These are phyloP conservation scores for Clarireedia homoeocarpa DNA, from an alignment of 2,329 filamentous ascomycete species.

Conservation along the genomic window DNA sequence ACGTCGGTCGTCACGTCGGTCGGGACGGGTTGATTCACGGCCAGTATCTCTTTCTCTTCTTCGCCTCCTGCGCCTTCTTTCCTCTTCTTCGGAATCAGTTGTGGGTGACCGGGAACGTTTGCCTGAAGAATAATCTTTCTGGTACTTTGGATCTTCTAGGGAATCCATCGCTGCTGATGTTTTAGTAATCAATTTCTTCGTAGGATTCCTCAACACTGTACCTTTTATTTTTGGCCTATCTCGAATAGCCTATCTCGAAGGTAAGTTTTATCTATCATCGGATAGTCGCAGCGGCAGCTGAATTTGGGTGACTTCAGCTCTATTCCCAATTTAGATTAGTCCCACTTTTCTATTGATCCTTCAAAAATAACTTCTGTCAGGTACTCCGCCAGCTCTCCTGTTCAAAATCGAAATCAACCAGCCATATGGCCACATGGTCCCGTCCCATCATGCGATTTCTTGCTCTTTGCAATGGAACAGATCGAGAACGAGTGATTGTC, in stretches of 20 bases:
- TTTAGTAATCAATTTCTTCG: neutral
- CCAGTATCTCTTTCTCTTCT: constrained; percentile 16
- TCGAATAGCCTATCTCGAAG: neutral
- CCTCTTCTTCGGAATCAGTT: constrained; percentile 25
- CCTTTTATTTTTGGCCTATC: neutral
- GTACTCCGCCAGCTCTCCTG: neutral
- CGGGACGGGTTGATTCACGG: constrained; percentile 3
- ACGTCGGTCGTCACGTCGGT: constrained; percentile 2
- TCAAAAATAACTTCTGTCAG: neutral
- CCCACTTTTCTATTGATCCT: neutral
- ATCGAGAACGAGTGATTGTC: no score
- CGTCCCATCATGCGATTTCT: no score
- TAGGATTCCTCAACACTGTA: neutral
- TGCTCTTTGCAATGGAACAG: no score
- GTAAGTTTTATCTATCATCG: neutral
- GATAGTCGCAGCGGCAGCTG: neutral
- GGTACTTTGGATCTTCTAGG: constrained; percentile 5
- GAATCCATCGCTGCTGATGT: constrained; percentile 15
- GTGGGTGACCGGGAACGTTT: constrained; percentile 22
- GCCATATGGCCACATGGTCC: no score
- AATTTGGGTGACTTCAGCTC: neutral
- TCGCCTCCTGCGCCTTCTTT: constrained; percentile 18
- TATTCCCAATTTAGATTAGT: neutral
- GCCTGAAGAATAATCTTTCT: constrained; percentile 15
- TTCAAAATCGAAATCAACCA: neutral